Conservation (phyloP, 805 yeast genomes). For the Saturnispora hagleri region DNA sequence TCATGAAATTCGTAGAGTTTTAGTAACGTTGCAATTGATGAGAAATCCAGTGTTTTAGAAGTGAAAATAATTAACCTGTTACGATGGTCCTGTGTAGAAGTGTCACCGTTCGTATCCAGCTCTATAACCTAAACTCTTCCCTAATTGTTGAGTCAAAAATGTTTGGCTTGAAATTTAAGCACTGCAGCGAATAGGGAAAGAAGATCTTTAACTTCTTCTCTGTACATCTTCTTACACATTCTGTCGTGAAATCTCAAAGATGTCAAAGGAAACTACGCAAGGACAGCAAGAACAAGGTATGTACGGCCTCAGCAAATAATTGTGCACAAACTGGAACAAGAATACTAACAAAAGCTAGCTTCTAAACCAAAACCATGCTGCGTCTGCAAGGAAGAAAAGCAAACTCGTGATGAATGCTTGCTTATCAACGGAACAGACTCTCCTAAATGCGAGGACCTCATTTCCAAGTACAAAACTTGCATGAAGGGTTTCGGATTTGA, state of each 20-base stretch:
- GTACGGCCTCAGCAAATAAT: slow-evolving; percentile 5
- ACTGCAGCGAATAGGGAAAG: not conserved
- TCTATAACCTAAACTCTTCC: too few species aligned
- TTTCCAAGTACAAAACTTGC: slow-evolving; percentile 69
- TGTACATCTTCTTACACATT: not conserved
- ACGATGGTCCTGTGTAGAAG: too few species aligned
- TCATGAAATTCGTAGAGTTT: not conserved
- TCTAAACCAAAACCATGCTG: slow-evolving; percentile 91
- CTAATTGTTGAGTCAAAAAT: too few species aligned
- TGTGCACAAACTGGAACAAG: too few species aligned
- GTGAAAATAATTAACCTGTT: not conserved
- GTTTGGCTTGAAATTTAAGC: not conserved
- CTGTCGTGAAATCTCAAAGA: not conserved
- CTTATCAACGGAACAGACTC: slow-evolving; percentile 75
- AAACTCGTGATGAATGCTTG: slow-evolving; percentile 78
- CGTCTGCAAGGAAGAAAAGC: slow-evolving; percentile 61
- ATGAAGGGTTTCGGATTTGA: slow-evolving; percentile 90
- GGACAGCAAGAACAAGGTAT: slow-evolving; percentile 15
- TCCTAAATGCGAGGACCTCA: slow-evolving; percentile 67
- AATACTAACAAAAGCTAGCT: not conserved
- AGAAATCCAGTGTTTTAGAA: not conserved
- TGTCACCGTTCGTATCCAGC: too few species aligned
- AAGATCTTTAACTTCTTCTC: not conserved
- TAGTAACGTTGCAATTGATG: not conserved
- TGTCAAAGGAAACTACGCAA: slow-evolving; percentile 12